phyloP scores from a whole-genome alignment of 345 rosid genomes.

The Eucalyptus albens region DNA sequence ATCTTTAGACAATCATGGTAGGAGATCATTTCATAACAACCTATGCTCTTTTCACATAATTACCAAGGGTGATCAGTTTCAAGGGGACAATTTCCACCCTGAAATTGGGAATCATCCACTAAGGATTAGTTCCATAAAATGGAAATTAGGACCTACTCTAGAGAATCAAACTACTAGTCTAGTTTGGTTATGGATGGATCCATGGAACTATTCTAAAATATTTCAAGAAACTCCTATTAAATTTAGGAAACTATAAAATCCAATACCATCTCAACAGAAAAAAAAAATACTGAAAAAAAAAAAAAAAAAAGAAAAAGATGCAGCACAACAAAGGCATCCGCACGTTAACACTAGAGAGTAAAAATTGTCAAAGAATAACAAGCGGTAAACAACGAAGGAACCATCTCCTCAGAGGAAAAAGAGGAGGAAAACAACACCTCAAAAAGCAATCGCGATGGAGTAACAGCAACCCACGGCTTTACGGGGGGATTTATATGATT shows the following conservation, averaged over 20 bases:
- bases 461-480: not conserved
- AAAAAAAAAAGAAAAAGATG: not conserved
- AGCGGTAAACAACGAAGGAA: not conserved
- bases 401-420: not conserved
- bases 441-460: not conserved
- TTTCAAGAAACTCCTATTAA: no score
- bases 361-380: not conserved
- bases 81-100: no score
- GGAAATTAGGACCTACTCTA: no score
- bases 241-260: not conserved
- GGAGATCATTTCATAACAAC: no score
- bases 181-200: accelerated
- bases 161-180: no score
- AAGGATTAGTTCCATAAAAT: no score
- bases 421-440: not conserved
- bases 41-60: no score
- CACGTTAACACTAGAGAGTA: not conserved
- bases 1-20: not conserved
- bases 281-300: not conserved
- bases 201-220: no score
- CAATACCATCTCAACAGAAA: not conserved
- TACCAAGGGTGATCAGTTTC: accelerated
- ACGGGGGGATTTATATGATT: not conserved
- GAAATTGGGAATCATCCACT: accelerated
- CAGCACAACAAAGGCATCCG: not conserved